Evolutionary conservation across 2,329 filamentous ascomycete species (phyloP).

Genomic region (Botryotinia calthae): DNA sequence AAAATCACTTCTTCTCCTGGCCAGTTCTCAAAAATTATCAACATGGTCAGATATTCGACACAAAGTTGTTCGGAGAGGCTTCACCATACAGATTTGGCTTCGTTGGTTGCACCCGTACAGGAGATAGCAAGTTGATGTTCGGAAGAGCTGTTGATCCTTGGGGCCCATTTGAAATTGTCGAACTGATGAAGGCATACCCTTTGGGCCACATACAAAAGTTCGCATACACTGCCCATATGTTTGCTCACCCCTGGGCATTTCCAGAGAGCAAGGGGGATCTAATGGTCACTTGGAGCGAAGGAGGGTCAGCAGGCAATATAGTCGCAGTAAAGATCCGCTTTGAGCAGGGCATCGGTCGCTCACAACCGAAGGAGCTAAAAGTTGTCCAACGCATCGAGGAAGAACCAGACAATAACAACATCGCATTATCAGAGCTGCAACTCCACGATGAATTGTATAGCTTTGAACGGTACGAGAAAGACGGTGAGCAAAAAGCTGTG

Average conservation of each 20-base stretch:
- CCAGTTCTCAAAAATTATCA: slow-evolving; percentile 24
- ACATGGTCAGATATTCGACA: slow-evolving; percentile 29
- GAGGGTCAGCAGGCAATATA: slow-evolving; percentile 26
- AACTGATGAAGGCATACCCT: slow-evolving; percentile 19
- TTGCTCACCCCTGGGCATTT: slow-evolving; percentile 30
- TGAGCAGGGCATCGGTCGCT: slow-evolving; percentile 10
- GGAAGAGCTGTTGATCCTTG: slow-evolving; percentile 25
- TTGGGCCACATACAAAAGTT: slow-evolving; percentile 9
- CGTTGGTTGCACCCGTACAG: slow-evolving; percentile 25
- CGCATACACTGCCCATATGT: slow-evolving; percentile 28
- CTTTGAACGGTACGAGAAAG: slow-evolving; percentile 10
- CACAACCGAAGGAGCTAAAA: slow-evolving; percentile 10
- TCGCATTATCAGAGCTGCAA: slow-evolving; percentile 8
- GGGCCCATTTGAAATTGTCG: slow-evolving; percentile 26
- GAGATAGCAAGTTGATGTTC: slow-evolving; percentile 26
- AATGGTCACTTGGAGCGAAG: slow-evolving; percentile 30
- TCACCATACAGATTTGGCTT: slow-evolving; percentile 25
- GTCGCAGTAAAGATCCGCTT: slow-evolving; percentile 26
- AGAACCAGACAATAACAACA: neutral
- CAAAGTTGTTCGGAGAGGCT: slow-evolving; percentile 25
- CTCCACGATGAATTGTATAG: slow-evolving; percentile 9
- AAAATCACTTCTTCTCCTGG: slow-evolving; percentile 8
- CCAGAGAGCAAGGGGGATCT: slow-evolving; percentile 25
- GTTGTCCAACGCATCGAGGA: neutral
- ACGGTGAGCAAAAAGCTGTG: slow-evolving; percentile 1